Conservation (phyloP, 1,139 yeast species). For the Blastobotrys persicus region DNA sequence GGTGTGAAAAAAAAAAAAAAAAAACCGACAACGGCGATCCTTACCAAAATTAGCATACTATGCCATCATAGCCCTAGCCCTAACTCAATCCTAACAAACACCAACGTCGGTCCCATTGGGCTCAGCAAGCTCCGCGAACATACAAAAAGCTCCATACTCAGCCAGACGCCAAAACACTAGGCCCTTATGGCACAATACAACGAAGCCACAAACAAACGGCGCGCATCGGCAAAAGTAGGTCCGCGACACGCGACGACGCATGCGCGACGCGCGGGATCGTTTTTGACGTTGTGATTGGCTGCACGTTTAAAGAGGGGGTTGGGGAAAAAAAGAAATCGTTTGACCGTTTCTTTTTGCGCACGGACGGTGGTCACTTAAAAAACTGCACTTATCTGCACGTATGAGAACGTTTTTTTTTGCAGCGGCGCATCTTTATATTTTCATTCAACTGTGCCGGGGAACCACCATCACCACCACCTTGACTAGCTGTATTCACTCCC, state of each 20-base stretch:
- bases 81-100: too few relatives aligned
- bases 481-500: neutral
- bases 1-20: too few relatives aligned
- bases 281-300: neutral
- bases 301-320: neutral
- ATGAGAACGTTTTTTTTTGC: neutral
- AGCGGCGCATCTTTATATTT: neutral
- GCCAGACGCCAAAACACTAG: too few relatives aligned
- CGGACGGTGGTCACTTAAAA: neutral
- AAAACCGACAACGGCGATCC: too few relatives aligned
- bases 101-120: too few relatives aligned
- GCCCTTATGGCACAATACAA: too few relatives aligned
- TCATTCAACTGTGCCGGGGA: too few relatives aligned
- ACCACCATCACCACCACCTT: neutral
- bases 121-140: too few relatives aligned
- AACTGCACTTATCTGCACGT: neutral
- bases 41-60: too few relatives aligned
- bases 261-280: neutral
- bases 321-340: neutral
- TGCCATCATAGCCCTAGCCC: too few relatives aligned
- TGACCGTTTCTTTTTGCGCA: neutral
- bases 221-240: slow-evolving; percentile 1
- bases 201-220: too few relatives aligned
- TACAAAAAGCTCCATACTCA: too few relatives aligned
- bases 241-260: neutral